Base-by-base conservation (phyloP, 129 eudicot species). In the Centrapalus pauciflorus region DNA sequence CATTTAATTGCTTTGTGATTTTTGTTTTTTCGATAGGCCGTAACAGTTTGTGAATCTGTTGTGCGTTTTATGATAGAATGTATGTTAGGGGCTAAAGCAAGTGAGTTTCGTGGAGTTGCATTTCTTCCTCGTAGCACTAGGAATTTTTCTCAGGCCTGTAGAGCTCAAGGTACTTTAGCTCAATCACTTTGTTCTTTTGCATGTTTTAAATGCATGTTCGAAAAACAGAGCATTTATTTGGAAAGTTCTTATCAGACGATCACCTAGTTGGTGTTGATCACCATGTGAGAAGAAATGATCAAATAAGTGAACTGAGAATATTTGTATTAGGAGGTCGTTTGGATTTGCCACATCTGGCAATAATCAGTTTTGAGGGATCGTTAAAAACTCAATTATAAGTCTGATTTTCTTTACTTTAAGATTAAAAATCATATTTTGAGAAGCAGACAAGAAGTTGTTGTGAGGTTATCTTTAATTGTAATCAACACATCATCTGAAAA, bases 81-180 rank as follows among this genome's bases (percentile, higher is more conserved):
- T 10, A 83, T 83, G 83, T 73, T 87, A 21, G 89, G 89, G 48
- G 82, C 81, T 43, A 77, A 82, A 70, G 76, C 87, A 14, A 79
- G 89, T 66, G 92, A 84, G 23, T 84, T 90, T 73, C 66, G 81
- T 58, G 89, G 95, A 70, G 67, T 58, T 66, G 79, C 77, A 32
- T 72, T 83, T 77, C 49, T 80, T 79, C 55, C 55, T 64, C 75
- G 28, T 33, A 60, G 14, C 66, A 54, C n/a, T 41, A 35, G 72
- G 64, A 78, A 46, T 45, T 50, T 61, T 64, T 72, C 72, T 33
- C 74, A 64, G 11, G 57, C 76, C n/a, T 61, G 78, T 58, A 71
- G 57, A 24, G 35, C 45, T 19, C 79, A 78, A 52, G 84, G 89
- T 84, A 76, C 51, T 13, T 32, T 14, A 16, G 12, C 58, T 50